phyloP scores from a whole-genome alignment of 2,329 filamentous ascomycete genomes.

The Orbilia brochopaga region DNA sequence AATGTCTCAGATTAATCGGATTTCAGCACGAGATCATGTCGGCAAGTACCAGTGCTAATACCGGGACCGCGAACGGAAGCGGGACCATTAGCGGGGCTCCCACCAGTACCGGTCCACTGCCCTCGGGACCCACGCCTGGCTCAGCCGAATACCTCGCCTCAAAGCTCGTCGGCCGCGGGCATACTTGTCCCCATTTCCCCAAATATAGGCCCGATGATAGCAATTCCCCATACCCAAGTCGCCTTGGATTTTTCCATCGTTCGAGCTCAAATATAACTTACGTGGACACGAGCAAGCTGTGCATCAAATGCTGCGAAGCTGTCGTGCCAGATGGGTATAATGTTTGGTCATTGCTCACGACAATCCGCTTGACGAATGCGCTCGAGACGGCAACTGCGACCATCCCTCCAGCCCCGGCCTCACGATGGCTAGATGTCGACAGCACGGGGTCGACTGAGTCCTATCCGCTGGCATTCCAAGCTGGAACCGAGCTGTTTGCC shows the following conservation, averaged over 20 bases:
- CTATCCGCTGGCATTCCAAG: slow-evolving; percentile 14
- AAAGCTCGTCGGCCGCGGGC: slow-evolving; percentile 12
- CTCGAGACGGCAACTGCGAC: background rate
- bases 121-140: slow-evolving; percentile 1
- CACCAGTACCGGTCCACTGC: background rate
- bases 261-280: slow-evolving; percentile 14
- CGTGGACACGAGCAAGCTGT: slow-evolving; percentile 19
- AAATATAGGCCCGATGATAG: slow-evolving; percentile 10
- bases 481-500: slow-evolving; percentile 9
- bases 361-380: background rate
- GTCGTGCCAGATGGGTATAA: slow-evolving; percentile 9
- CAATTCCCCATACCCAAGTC: slow-evolving; percentile 16
- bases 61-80: background rate
- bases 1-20: background rate
- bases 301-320: slow-evolving; percentile 10
- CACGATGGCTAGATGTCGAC: slow-evolving; percentile 13
- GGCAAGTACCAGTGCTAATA: slow-evolving; percentile 1
- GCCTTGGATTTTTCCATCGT: slow-evolving; percentile 13
- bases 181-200: slow-evolving; percentile 12
- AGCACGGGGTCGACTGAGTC: slow-evolving; percentile 4
- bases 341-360: slow-evolving; percentile 7
- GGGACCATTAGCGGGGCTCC: background rate
- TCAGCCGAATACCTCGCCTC: slow-evolving; percentile 11
- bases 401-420: background rate
- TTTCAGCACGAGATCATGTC: background rate